Evolutionary conservation across 75 land plant species (phyloP), one percentile per base, ranked within the genome.

Genomic region (Cryptomeria japonica): DNA sequence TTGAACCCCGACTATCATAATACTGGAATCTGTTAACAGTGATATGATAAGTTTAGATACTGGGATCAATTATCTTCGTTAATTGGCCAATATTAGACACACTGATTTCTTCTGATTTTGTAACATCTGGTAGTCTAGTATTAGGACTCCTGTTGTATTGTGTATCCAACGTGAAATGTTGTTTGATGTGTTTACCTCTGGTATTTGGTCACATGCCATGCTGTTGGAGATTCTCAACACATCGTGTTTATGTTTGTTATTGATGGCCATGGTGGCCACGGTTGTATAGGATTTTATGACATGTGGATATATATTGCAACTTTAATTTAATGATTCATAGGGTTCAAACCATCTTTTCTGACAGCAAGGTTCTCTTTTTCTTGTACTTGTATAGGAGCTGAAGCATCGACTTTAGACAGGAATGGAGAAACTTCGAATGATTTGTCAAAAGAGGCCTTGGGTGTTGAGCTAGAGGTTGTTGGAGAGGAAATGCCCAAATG

Each of bases 401-500:
- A 86, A 53, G 87, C 80, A 56, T 49, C 85, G 72, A 58, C 18
- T 68, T 70, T 68, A 56, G 82, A 78, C n/a, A 46, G 64, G 58
- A 73, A 28, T 42, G 83, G 85, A 46, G 75, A 58, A 51, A 77
- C 58, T 39, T 87, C 32, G 68, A 72, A 89, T 82, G 72, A 72
- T n/a, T 85, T 80, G 13, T 41, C 89, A 64, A 89, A 31, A 36
- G 84, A 88, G 75, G 86, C 39, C 80, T 31, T 25, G 80, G 91
- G 90, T 11, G 91, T 97, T 49, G 89, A 93, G 78, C 88, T 98
- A 86, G 97, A 95, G 77, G 96, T 96, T 83, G 90, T 97, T 72
- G 90, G 94, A 88, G 99, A 98, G 88, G 99, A 97, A 87, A 91
- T 98, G 86, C 99, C 99, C 34, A 98, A 98, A 90, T 98, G 99